Percentiles rank a stretch among this genome's conserved stretches.
These are phyloP conservation scores for Astrothelium subdiscretum DNA, from an alignment of 495 filamentous ascomycete species.

Conservation along the genomic window DNA sequence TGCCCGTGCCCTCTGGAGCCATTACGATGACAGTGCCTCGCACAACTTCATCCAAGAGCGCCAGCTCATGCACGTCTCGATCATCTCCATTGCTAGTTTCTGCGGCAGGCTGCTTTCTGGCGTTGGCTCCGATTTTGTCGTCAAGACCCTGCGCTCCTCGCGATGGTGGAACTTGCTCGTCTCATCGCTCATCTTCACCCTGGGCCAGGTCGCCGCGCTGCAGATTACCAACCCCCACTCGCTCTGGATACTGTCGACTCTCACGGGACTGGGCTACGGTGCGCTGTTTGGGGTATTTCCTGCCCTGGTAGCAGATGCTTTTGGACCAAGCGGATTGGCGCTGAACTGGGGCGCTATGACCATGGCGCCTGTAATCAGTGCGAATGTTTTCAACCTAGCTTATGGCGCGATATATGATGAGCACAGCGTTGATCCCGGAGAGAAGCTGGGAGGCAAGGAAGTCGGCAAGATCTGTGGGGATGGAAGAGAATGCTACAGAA, in stretches of 20 bases:
- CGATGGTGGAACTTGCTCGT: conserved; percentile 82
- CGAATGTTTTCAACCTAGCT: conserved; percentile 83
- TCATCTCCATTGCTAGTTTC: conserved; percentile 79
- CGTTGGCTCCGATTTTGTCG: conserved; percentile 79
- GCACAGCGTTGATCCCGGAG: conserved; percentile 54
- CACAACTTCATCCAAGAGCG: conserved; percentile 66
- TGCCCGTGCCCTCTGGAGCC: conserved; percentile 62
- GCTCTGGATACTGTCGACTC: conserved; percentile 63
- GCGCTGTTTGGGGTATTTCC: conserved; percentile 93
- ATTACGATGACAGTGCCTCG: conserved; percentile 63
- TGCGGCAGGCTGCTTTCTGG: conserved; percentile 68
- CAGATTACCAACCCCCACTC: conserved; percentile 69
- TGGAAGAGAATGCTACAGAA: conserved; percentile 67
- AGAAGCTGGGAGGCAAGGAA: conserved; percentile 58
- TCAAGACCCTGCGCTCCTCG: conserved; percentile 64
- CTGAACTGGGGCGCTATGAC: conserved; percentile 83
- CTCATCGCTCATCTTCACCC: conserved; percentile 63
- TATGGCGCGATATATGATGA: conserved; percentile 74
- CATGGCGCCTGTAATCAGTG: conserved; percentile 67
- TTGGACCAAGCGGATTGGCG: conserved; percentile 71
- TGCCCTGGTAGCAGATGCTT: conserved; percentile 79
- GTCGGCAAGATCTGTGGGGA: conserved; percentile 52
- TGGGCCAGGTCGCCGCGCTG: conserved; percentile 70
- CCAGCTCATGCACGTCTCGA: conserved; percentile 87
- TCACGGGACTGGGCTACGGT: conserved; percentile 86